Conservation (phyloP, 352 stramenopile species). For the Elongisporangium prolatum region DNA sequence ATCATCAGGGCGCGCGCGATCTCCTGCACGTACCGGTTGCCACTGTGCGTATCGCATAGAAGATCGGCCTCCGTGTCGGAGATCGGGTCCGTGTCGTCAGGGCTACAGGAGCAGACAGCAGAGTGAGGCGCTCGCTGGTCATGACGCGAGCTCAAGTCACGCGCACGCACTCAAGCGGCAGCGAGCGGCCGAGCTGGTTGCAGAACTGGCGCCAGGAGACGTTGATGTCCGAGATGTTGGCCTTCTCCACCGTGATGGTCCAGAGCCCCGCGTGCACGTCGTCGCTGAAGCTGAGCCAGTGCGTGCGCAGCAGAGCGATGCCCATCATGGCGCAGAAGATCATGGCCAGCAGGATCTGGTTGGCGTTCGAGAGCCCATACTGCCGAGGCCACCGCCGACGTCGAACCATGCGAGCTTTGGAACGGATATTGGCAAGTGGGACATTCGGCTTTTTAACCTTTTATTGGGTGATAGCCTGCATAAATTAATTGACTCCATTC, state of each 20-base stretch:
- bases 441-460: neutral
- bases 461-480: neutral
- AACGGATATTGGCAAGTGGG: neutral
- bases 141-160: neutral
- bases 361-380: conserved; percentile 79
- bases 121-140: conserved; percentile 3
- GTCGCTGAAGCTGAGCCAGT: conserved; percentile 52
- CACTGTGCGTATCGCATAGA: conserved; percentile 28
- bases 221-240: conserved; percentile 28
- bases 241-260: conserved; percentile 30
- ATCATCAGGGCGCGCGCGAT: conserved; percentile 42
- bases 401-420: neutral
- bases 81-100: conserved; percentile 13
- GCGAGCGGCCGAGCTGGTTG: conserved; percentile 21
- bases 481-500: neutral
- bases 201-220: conserved; percentile 58
- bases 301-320: conserved; percentile 49
- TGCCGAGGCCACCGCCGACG: conserved; percentile 50
- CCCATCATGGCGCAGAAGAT: conserved; percentile 50
- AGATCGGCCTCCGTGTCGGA: conserved; percentile 12
- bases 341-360: conserved; percentile 74
- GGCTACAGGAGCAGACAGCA: conserved; percentile 9
- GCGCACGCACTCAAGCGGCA: conserved; percentile 1
- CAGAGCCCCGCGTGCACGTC: conserved; percentile 52
- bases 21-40: conserved; percentile 18